Base-by-base conservation (phyloP, 768 basidiomycete genomes). In the Macrolepiota dolichaula region DNA sequence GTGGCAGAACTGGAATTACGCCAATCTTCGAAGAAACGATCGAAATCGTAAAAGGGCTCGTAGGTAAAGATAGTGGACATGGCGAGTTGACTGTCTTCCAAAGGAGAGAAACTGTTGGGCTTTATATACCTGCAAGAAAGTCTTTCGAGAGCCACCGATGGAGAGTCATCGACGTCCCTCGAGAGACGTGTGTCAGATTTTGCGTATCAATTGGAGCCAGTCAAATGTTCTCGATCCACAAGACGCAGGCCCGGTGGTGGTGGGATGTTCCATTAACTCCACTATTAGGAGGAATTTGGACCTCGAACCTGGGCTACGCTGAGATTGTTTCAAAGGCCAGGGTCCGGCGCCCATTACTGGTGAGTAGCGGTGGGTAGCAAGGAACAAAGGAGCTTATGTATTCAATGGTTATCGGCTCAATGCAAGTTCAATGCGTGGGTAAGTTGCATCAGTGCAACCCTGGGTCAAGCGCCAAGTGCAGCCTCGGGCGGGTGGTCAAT, bases 31-130 rank as follows among this genome's bases (percentile, higher is more conserved):
- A 78, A 71, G 57, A 78, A 66, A 60, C 72, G 75, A 17, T 75
- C 75, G 44, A 79, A 69, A 47, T 78, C 74, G 58, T 64, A 67
- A 67, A 72, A 67, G 27, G 77, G 74, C 12, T 77, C 75, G 68
- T 75, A 76, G 47, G 59, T 59, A 27, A 59, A 59, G 19, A 54
- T 25, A 40, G 37, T 62, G 27, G 55, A 62, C 50, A 62, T 62
- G 12, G 17, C 5, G 19, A 6, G 6, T 44, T 44, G n/a, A n/a
- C n/a, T n/a, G n/a, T n/a, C n/a, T n/a, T n/a, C n/a, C n/a, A n/a
- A 32, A 32, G 7, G 29, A 3, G 29, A 7, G 29, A 7, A 7
- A 7, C 7, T 32, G 29, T 32, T 32, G 29, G 29, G 7, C 7
- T 7, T 32, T 32, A 32, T 32, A 32, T 32, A 7, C 29, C 3